A percentile compares a stretch with the other conserved stretches of the same genome.
These are phyloP conservation scores for Sporisorium graminicola DNA, from an alignment of 1,284 basidiomycete species.

Conservation along the genomic window DNA sequence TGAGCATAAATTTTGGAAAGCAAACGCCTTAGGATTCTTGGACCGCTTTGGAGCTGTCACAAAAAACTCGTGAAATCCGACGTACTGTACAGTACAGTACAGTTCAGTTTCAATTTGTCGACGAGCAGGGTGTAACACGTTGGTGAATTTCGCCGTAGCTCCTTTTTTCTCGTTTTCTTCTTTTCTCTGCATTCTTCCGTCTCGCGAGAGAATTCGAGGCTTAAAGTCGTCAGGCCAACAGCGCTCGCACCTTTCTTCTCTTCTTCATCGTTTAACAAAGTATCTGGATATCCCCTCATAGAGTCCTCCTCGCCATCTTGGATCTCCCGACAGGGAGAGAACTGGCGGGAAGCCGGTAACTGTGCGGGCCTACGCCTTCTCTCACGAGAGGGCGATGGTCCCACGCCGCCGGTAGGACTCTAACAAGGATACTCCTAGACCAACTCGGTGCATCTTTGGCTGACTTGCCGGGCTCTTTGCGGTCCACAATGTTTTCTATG, in stretches of 20 bases:
- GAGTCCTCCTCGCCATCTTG: conserved; percentile 56
- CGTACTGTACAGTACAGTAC: too few relatives aligned
- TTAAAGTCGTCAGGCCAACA: background rate
- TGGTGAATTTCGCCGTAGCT: background rate
- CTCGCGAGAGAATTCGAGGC: background rate
- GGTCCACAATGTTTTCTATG: conserved; percentile 27
- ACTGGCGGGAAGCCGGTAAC: conserved; percentile 51
- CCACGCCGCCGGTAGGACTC: conserved; percentile 34
- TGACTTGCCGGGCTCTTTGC: conserved; percentile 45
- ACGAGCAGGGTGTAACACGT: background rate
- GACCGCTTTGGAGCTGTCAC: background rate
- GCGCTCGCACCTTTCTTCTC: conserved; percentile 20
- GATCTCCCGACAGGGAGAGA: conserved; percentile 50
- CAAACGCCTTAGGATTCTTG: background rate
- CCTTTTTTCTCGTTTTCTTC: background rate
- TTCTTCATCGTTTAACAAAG: conserved; percentile 58
- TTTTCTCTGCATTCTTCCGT: conserved; percentile 5
- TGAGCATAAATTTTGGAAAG: conserved; percentile 5
- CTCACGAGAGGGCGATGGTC: conserved; percentile 33
- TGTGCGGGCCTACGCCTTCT: conserved; percentile 27
- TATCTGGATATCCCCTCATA: conserved; percentile 56
- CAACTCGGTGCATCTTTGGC: conserved; percentile 57
- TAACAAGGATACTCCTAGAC: conserved; percentile 56
- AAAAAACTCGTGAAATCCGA: background rate
- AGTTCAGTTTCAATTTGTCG: background rate